Conservation (phyloP, 2,329 filamentous ascomycete species). For the Neopestalotiopsis rosae region DNA sequence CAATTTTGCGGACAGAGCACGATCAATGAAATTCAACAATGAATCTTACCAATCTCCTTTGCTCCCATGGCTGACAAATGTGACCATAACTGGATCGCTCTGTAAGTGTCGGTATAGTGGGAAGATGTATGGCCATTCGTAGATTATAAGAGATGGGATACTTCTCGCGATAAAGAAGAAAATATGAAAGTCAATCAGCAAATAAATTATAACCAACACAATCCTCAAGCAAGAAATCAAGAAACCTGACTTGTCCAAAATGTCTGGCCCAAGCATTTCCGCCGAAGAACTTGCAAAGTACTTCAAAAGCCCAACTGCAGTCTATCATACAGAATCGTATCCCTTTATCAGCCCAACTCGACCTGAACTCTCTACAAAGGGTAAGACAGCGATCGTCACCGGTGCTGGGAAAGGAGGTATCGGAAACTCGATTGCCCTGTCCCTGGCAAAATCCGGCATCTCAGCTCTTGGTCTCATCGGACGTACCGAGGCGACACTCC, state of each 20-base stretch:
- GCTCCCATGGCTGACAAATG: background rate
- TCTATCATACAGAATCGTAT: background rate
- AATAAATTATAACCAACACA: too few species aligned
- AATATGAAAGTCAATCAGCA: too few species aligned
- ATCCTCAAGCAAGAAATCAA: background rate
- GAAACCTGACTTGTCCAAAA: background rate
- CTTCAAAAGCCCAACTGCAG: background rate
- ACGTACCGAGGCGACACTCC: conserved; percentile 12
- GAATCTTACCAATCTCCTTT: background rate
- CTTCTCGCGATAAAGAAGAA: background rate
- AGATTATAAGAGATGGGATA: background rate
- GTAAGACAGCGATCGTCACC: conserved; percentile 13
- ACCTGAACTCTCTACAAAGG: conserved; percentile 11
- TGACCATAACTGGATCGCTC: background rate
- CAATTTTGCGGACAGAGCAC: background rate
- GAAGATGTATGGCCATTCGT: background rate
- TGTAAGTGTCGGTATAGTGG: too few species aligned
- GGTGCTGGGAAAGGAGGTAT: conserved; percentile 15
- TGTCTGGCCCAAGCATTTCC: background rate
- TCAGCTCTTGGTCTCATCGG: conserved; percentile 12
- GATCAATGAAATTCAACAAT: background rate
- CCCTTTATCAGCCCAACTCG: conserved; percentile 10
- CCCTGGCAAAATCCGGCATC: conserved; percentile 15
- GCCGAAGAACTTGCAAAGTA: background rate
- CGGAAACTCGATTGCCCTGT: conserved; percentile 3